phyloP scores from a whole-genome alignment of 2,329 filamentous ascomycete genomes.

The Xylariaceae sp. region DNA sequence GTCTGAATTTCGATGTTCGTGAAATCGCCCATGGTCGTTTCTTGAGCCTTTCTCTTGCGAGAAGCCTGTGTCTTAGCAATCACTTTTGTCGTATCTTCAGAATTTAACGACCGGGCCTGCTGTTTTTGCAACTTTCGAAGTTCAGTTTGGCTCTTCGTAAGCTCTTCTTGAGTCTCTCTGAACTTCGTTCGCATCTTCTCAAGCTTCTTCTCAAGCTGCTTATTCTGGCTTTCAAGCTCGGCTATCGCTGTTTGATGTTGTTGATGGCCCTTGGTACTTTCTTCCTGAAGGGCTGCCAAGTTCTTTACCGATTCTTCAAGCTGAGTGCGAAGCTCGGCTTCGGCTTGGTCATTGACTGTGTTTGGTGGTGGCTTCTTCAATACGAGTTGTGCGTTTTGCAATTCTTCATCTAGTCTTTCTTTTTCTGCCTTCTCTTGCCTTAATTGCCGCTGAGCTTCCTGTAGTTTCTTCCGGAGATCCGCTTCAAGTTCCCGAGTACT shows the following conservation, averaged over 20 bases:
- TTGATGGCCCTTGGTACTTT: conserved; percentile 44
- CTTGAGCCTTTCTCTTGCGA: conserved; percentile 46
- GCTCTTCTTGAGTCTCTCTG: conserved; percentile 63
- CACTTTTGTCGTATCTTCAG: conserved; percentile 33
- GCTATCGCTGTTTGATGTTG: conserved; percentile 51
- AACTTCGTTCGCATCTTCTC: conserved; percentile 67
- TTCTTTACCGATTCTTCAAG: conserved; percentile 32
- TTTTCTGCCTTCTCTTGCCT: conserved; percentile 32
- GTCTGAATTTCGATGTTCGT: conserved; percentile 45
- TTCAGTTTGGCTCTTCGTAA: conserved; percentile 58
- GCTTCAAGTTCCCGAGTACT: conserved; percentile 32
- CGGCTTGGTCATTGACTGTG: conserved; percentile 17
- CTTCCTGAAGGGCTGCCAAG: conserved; percentile 40
- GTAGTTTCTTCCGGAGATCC: conserved; percentile 34
- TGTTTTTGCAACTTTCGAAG: conserved; percentile 38
- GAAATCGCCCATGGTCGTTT: conserved; percentile 43
- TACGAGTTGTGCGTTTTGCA: conserved; percentile 31
- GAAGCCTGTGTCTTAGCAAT: conserved; percentile 36
- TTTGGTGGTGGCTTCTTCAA: conserved; percentile 31
- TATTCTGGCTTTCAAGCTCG: conserved; percentile 59
- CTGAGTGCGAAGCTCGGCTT: conserved; percentile 31
- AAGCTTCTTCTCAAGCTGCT: conserved; percentile 66
- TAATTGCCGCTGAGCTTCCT: conserved; percentile 30
- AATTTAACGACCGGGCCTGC: conserved; percentile 37
- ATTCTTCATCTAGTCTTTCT: conserved; percentile 35